Evolutionary conservation across 768 basidiomycete species (phyloP), one percentile per base, ranked within the genome.

Genomic region (Coprinopsis cinerea): DNA sequence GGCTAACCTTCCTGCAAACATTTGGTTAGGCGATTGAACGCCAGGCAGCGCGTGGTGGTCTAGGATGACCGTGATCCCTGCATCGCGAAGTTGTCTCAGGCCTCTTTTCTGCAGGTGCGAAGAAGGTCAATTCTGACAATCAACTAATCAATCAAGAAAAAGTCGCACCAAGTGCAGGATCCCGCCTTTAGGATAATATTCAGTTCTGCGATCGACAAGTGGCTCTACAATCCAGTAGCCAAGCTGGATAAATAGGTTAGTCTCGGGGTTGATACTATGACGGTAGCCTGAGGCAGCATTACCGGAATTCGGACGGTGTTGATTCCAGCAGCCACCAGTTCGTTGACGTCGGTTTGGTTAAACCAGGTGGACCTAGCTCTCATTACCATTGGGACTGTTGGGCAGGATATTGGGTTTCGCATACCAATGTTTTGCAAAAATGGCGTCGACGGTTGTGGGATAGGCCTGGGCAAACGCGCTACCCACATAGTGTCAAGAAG

Each of bases 171-270:
- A 72, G 44, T 82, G 76, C 2, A 57, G 48, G 27, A 91, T 72
- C 24, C 88, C 88, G 17, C 88, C 88, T 28, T 78, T 74, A 13
- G 86, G 83, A 60, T 75, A 90, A 40, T 71, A 75, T 59, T 90
- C 88, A 1, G 65, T 69, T 1, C 57, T 56, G 3, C 81, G 73
- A 59, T 89, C 60, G 0, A 90, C 88, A 6, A 91, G 67, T 2
- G 70, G 72, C 59, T 91, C 88, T 6, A 91, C 68, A 41, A 90
- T 81, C 88, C 88, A 91, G 61, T 84, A 91, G 0, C 88, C 88
- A 34, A 90, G 77, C 86, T 88, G 34, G 2, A 27, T 20, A 17
- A 42, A 51, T n/a, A 9, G 24, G 30, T 42, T 18, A 43, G 32
- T 9, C n/a, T 25, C 48, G 22, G 46, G 45, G 28, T 4, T 48